These are phyloP conservation scores for Ramicandelaber brevisporus DNA, from an alignment of 192 early-diverging fungal species.

Conservation along the genomic window DNA sequence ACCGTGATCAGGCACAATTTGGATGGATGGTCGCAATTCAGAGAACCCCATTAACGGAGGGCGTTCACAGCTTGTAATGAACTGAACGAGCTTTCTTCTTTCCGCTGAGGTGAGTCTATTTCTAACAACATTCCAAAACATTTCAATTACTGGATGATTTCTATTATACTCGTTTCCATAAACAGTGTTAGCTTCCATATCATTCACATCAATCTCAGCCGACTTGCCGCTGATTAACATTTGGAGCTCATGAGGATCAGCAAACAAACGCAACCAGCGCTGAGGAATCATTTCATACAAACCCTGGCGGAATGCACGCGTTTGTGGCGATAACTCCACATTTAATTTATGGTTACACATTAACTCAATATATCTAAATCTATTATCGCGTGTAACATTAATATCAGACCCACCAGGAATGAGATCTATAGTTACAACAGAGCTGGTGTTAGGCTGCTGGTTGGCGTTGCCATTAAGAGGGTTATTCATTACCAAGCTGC, in stretches of 20 bases:
- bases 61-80: slow-evolving; percentile 75
- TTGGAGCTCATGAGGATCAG: slow-evolving; percentile 67
- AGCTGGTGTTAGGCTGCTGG: slow-evolving; percentile 14
- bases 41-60: slow-evolving; percentile 77
- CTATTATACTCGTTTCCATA: slow-evolving; percentile 45
- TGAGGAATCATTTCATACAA: slow-evolving; percentile 64
- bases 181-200: slow-evolving; percentile 43
- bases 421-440: slow-evolving; percentile 38
- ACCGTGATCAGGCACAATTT: not conserved
- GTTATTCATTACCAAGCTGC: slow-evolving; percentile 39
- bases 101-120: slow-evolving; percentile 17
- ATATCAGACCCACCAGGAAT: slow-evolving; percentile 48
- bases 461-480: slow-evolving; percentile 6
- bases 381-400: slow-evolving; percentile 63
- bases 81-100: slow-evolving; percentile 36
- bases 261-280: slow-evolving; percentile 80
- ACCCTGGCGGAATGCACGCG: slow-evolving; percentile 61
- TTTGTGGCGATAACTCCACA: slow-evolving; percentile 45
- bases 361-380: slow-evolving; percentile 64
- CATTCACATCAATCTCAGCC: slow-evolving; percentile 45
- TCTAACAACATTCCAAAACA: slow-evolving; percentile 42
- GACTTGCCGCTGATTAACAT: slow-evolving; percentile 60
- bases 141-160: slow-evolving; percentile 42
- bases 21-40: slow-evolving; percentile 17
- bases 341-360: slow-evolving; percentile 78